A percentile compares a stretch with the other conserved stretches of the same genome.
Conservation (phyloP, 2,329 filamentous ascomycete genomes). For the Helicocarpus griseus region DNA sequence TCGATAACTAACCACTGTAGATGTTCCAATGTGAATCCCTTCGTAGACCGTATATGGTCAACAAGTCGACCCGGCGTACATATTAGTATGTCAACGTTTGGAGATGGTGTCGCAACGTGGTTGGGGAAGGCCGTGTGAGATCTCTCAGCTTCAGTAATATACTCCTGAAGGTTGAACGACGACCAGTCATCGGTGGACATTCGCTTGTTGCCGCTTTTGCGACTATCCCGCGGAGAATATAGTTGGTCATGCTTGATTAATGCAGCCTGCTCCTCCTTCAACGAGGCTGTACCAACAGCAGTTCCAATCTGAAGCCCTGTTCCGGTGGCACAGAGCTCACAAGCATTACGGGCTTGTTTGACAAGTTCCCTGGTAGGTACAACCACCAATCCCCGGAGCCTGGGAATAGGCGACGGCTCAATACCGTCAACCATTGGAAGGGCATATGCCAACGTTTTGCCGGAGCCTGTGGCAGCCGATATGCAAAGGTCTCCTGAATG, state of each 20-base stretch:
- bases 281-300: slow-evolving; percentile 68
- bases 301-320: slow-evolving; percentile 70
- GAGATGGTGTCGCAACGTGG: slow-evolving; percentile 56
- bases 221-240: slow-evolving; percentile 57
- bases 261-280: slow-evolving; percentile 54
- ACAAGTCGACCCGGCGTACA: slow-evolving; percentile 88
- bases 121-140: slow-evolving; percentile 40
- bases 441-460: slow-evolving; percentile 87
- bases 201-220: slow-evolving; percentile 34
- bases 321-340: slow-evolving; percentile 61
- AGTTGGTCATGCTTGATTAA: slow-evolving; percentile 55
- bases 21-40: slow-evolving; percentile 67
- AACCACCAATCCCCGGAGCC: slow-evolving; percentile 69
- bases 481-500: slow-evolving; percentile 73
- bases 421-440: slow-evolving; percentile 75
- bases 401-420: slow-evolving; percentile 52
- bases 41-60: slow-evolving; percentile 77
- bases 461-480: slow-evolving; percentile 87
- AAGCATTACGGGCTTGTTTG: slow-evolving; percentile 69
- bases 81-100: slow-evolving; percentile 77
- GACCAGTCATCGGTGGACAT: slow-evolving; percentile 38
- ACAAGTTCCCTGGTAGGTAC: slow-evolving; percentile 88
- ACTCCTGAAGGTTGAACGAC: slow-evolving; percentile 37
- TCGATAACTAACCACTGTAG: slow-evolving; percentile 86
- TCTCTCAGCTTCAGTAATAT: slow-evolving; percentile 33